Evolutionary conservation across 352 stramenopile genomes (phyloP).

Genomic region (Phytopythium mirpurense): DNA sequence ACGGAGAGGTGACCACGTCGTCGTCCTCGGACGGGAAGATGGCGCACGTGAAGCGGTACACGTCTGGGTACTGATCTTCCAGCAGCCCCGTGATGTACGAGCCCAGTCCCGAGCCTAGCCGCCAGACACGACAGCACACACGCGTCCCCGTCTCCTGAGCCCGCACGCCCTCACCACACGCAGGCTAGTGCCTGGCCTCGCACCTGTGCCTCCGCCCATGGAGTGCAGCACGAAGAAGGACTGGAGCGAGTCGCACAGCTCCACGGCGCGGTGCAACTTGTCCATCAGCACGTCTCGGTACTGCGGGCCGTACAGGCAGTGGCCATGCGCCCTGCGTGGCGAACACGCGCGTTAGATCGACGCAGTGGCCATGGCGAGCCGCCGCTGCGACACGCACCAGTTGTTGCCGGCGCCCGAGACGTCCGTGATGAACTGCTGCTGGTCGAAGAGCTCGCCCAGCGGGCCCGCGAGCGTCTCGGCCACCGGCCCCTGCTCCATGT

Average conservation of each 20-base stretch:
- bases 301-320: constrained; percentile 84
- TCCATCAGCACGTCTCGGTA: constrained; percentile 81
- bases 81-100: constrained; percentile 84
- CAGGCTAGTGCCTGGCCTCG: too few species aligned
- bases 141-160: too few species aligned
- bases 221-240: constrained; percentile 92
- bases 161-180: too few species aligned
- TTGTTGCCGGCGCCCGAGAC: constrained; percentile 92
- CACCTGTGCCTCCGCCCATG: constrained; percentile 86
- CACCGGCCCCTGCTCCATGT: constrained; percentile 91
- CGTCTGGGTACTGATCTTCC: constrained; percentile 82
- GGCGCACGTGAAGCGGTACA: constrained; percentile 80
- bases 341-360: not conserved
- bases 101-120: constrained; percentile 78
- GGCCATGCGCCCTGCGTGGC: constrained; percentile 71
- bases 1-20: constrained; percentile 91
- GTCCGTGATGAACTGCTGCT: constrained; percentile 84
- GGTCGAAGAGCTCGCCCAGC: constrained; percentile 87
- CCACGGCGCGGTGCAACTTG: constrained; percentile 60
- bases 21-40: constrained; percentile 86
- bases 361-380: not conserved
- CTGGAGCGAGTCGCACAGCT: constrained; percentile 90
- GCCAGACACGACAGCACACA: not conserved
- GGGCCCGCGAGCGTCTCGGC: constrained; percentile 76
- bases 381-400: constrained; percentile 32